phyloP scores from a whole-genome alignment of 441 rosid species.

The Syzygium malaccense region DNA sequence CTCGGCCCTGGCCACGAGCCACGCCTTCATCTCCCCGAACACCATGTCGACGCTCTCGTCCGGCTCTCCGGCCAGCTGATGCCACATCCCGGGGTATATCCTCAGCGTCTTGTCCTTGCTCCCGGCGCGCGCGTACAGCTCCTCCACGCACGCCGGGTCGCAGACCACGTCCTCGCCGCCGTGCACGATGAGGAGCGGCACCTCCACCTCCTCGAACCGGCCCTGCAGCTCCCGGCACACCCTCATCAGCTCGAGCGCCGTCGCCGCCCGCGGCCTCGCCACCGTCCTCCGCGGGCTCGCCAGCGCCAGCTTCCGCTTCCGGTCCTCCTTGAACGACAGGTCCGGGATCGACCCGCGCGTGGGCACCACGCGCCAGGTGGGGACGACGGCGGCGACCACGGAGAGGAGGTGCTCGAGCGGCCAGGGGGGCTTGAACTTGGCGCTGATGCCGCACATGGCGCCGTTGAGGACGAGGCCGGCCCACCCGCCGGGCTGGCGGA shows the following conservation, averaged over 20 bases:
- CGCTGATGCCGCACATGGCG: constrained; percentile 94
- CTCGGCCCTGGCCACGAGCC: constrained; percentile 50
- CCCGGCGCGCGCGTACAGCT: constrained; percentile 56
- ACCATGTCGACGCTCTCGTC: constrained; percentile 61
- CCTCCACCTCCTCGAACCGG: constrained; percentile 73
- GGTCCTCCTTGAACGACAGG: constrained; percentile 63
- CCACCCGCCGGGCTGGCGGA: not conserved
- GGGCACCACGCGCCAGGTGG: constrained; percentile 83
- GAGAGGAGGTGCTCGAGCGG: constrained; percentile 76
- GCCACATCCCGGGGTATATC: constrained; percentile 77
- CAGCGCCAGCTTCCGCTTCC: constrained; percentile 72
- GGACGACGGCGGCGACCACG: constrained; percentile 53
- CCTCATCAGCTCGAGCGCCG: constrained; percentile 68
- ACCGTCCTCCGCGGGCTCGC: constrained; percentile 57
- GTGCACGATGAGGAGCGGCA: constrained; percentile 68
- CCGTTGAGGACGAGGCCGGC: constrained; percentile 70
- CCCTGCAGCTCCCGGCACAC: constrained; percentile 65
- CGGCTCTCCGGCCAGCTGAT: constrained; percentile 76
- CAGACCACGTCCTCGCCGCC: constrained; percentile 75
- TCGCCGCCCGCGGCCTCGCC: constrained; percentile 77
- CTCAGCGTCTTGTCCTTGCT: constrained; percentile 68
- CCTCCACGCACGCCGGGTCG: constrained; percentile 66
- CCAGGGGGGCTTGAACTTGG: constrained; percentile 92
- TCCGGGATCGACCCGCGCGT: constrained; percentile 74
- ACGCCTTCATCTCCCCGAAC: constrained; percentile 53